Percentiles rank a stretch among this genome's conserved stretches.
These are phyloP conservation scores for Diaporthe destruens DNA, from an alignment of 2,329 filamentous ascomycete species.

Conservation along the genomic window DNA sequence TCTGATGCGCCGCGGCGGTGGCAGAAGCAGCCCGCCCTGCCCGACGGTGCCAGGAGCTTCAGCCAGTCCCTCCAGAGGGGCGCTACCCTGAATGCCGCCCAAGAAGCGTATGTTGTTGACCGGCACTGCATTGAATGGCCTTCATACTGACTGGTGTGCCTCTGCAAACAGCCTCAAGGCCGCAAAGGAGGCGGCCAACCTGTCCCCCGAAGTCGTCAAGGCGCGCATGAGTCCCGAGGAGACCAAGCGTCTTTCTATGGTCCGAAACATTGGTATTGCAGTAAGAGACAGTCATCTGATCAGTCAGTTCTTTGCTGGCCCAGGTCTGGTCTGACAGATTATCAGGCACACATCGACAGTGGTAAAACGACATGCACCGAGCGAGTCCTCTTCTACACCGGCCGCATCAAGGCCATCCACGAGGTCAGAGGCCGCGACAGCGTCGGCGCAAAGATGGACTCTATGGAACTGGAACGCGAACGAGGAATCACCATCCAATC, in stretches of 20 bases:
- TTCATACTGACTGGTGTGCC: constrained; percentile 17
- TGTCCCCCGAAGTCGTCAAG: constrained; percentile 73
- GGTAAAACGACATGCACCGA: constrained; percentile 98
- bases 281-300: constrained; percentile 60
- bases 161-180: constrained; percentile 58
- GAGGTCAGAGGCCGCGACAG: constrained; percentile 95
- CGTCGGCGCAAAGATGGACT: constrained; percentile 99
- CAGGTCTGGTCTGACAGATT: constrained; percentile 35
- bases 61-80: constrained; percentile 53
- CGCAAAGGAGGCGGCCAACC: constrained; percentile 65
- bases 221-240: constrained; percentile 86
- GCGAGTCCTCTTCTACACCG: constrained; percentile 97
- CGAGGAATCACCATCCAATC: constrained; percentile 99
- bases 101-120: constrained; percentile 51
- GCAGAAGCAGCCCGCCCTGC: constrained; percentile 49
- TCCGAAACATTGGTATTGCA: constrained; percentile 98
- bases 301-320: rapidly evolving
- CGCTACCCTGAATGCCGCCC: constrained; percentile 51
- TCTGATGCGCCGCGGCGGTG: constrained; percentile 49
- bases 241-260: constrained; percentile 79
- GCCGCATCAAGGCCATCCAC: constrained; percentile 95
- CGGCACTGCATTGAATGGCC: background rate
- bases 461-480: constrained; percentile 98
- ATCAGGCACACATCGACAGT: constrained; percentile 94
- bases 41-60: constrained; percentile 55